Conservation (phyloP, 345 rosid genomes). For the Pistacia integerrima region DNA sequence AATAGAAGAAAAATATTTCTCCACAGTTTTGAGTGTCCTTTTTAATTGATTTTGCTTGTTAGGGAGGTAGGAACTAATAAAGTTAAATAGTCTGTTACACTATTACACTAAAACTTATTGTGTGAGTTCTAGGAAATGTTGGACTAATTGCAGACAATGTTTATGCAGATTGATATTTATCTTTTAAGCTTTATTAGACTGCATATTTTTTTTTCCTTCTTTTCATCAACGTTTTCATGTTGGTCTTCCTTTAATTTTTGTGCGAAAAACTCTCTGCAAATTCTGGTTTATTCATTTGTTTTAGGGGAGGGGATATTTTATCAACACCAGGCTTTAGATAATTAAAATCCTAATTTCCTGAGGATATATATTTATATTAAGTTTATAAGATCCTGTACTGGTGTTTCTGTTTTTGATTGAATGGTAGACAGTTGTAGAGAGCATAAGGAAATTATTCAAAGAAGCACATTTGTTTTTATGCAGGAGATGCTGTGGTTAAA, state of each 20-base stretch:
- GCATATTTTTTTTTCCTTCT: too few species aligned
- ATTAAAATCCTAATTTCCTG: not conserved
- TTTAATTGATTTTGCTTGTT: not conserved
- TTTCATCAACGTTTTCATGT: not conserved
- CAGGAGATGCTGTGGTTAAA: not conserved
- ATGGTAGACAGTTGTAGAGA: not conserved
- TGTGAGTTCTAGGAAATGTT: not conserved
- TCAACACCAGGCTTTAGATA: not conserved
- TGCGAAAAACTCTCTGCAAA: not conserved
- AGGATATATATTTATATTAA: not conserved
- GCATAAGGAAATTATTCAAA: not conserved
- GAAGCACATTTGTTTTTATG: not conserved
- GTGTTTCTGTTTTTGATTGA: not conserved
- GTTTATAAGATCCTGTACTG: not conserved
- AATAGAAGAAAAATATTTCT: too few species aligned
- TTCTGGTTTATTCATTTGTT: not conserved
- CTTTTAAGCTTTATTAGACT: not conserved
- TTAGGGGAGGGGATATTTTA: not conserved
- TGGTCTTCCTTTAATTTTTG: not conserved
- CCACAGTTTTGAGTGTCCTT: conserved; percentile 3
- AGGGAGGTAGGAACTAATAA: not conserved
- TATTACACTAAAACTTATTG: not conserved
- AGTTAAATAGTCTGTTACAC: not conserved
- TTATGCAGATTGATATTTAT: not conserved
- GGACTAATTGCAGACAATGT: not conserved